Evolutionary conservation across 2,329 filamentous ascomycete species (phyloP), one percentile per base, ranked within the genome.

Genomic region (Colletotrichum shisoi): DNA sequence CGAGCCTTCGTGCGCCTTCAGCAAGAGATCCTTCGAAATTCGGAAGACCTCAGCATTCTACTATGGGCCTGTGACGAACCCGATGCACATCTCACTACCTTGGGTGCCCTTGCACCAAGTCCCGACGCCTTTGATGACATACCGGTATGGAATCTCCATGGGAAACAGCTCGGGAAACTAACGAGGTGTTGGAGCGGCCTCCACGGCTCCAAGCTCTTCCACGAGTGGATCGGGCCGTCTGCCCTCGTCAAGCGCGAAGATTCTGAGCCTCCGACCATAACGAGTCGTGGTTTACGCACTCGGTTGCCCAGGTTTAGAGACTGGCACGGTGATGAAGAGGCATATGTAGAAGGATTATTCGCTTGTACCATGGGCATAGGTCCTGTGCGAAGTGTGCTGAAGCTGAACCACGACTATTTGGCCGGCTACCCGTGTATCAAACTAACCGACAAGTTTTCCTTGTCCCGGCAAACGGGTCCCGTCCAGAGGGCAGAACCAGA

Each of bases 1-100:
- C 40, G 45, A 3, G 63, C 67, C 1, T 70, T 69, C 19, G 39
- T 56, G 12, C 54, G 67, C 15, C 57, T 70, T 0, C 69, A 69
- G 15, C 53, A 70, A 15, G 67, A 70, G 19, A 69, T 70, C 3
- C 45, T 70, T 13, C 58, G 60, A 3, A 42, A 44, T 1, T 57
- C 58, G 15, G 56, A 69, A 8, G 67, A 69, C 39, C 31, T 59
- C 4, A 63, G 40, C 21, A 44, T 69, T 2, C 37, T 68, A 6
- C 27, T 66, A 4, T 69, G 63, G 63, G 27, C 58, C 7, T 17
- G 11, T n/a, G 13, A 31, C 27, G 1, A 8, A 15, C 9, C 24
- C 42, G 17, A 13, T 5, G 12, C 24, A 17, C 2, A 17, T 17
- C 7, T 27, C 40, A 5, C 0, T 4, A 12, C 17, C 3, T 4